A percentile compares a stretch with the other conserved stretches of the same genome.
These are phyloP conservation scores for Xylaria telfairii DNA, from an alignment of 495 filamentous ascomycete species.

Conservation along the genomic window DNA sequence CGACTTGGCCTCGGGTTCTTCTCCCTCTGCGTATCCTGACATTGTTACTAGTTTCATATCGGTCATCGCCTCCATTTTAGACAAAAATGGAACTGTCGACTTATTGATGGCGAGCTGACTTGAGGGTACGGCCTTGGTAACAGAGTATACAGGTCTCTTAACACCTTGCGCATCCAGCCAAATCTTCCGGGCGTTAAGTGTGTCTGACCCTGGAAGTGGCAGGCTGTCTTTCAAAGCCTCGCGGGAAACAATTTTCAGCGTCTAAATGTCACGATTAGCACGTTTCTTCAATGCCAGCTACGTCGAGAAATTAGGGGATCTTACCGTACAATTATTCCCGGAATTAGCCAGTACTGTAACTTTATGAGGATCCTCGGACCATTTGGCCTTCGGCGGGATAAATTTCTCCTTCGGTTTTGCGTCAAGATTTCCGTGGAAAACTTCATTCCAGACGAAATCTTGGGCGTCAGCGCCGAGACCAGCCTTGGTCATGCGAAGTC, in stretches of 20 bases:
- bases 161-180: background rate
- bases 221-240: background rate
- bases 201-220: background rate
- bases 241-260: background rate
- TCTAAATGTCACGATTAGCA: background rate
- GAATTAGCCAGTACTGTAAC: constrained; percentile 2
- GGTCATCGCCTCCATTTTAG: background rate
- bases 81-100: background rate
- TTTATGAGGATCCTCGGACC: constrained; percentile 6
- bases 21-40: background rate
- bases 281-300: background rate
- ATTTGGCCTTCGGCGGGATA: constrained; percentile 7
- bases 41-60: background rate
- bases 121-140: background rate
- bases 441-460: constrained; percentile 12
- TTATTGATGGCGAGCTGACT: background rate
- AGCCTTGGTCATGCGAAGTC: constrained; percentile 7
- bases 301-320: background rate
- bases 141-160: background rate
- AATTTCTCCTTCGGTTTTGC: background rate
- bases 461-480: constrained; percentile 24
- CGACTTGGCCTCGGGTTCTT: background rate
- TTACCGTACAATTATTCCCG: background rate
- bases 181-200: background rate
- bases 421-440: constrained; percentile 18